Evolutionary conservation across 129 eudicot species (phyloP).

Genomic region (Saussurea involucrata): DNA sequence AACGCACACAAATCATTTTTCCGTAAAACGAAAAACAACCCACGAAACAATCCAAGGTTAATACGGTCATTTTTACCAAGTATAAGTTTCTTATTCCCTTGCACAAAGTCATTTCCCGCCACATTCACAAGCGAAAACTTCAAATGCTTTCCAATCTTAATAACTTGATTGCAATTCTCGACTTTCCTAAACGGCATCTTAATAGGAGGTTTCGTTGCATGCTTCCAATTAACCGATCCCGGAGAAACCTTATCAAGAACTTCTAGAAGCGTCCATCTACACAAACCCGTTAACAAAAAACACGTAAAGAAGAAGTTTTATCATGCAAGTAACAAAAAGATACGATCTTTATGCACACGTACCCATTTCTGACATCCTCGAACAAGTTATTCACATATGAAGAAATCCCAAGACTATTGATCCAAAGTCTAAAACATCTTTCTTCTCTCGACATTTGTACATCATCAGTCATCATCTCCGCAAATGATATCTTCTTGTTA

Average conservation of each 20-base stretch:
- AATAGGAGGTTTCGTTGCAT: conserved; percentile 91
- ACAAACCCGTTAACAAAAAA: background rate
- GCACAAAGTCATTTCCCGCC: conserved; percentile 92
- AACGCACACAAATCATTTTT: background rate
- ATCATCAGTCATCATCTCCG: conserved; percentile 98
- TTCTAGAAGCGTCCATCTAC: conserved; percentile 90
- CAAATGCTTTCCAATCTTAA: conserved; percentile 78
- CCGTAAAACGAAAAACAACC: background rate
- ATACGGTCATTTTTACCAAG: conserved; percentile 50
- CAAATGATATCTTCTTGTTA: conserved; percentile 77
- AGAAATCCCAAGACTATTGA: conserved; percentile 82
- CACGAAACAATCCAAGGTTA: background rate
- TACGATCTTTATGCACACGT: conserved; percentile 17
- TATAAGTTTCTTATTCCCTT: conserved; percentile 96
- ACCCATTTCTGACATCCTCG: conserved; percentile 96
- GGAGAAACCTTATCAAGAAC: conserved; percentile 81
- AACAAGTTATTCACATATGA: conserved; percentile 84
- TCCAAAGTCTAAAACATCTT: conserved; percentile 91
- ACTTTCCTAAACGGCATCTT: conserved; percentile 99
- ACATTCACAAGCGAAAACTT: conserved; percentile 88
- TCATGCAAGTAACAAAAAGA: background rate
- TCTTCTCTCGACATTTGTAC: conserved; percentile 92
- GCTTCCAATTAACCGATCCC: conserved; percentile 90
- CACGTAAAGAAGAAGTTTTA: background rate
- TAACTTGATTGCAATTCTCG: conserved; percentile 98